A percentile compares a stretch with the other conserved stretches of the same genome.
Conservation (phyloP, 2,329 filamentous ascomycete species). For the Pestalotiopsis sp. region DNA sequence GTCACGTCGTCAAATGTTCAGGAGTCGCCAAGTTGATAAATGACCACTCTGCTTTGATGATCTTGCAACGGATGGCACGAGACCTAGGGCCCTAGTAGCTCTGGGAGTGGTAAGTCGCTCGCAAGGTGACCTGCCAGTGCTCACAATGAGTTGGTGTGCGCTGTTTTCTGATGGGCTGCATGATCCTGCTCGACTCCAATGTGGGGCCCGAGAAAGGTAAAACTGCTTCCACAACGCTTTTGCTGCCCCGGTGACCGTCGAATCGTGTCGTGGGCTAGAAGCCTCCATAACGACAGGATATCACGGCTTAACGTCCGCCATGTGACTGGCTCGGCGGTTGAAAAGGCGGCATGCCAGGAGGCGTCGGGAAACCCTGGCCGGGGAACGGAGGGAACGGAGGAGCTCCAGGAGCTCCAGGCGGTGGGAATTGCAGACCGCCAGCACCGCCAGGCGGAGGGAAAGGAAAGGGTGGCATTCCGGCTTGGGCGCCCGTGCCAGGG, state of each 20-base stretch:
- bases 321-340: constrained; percentile 29
- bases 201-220: background rate
- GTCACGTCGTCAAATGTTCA: background rate
- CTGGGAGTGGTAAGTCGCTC: background rate
- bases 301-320: constrained; percentile 32
- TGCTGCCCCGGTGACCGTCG: background rate
- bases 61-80: background rate
- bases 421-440: constrained; percentile 28
- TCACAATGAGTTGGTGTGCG: background rate
- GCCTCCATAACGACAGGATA: background rate
- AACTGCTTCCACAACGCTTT: background rate
- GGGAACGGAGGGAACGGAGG: constrained; percentile 53
- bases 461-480: constrained; percentile 28
- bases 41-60: background rate
- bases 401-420: constrained; percentile 41
- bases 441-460: constrained; percentile 16
- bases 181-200: background rate
- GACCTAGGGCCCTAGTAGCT: background rate
- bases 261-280: background rate
- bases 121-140: background rate
- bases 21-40: background rate
- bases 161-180: background rate
- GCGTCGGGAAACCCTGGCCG: constrained; percentile 43
- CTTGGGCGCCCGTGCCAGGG: constrained; percentile 27
- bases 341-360: constrained; percentile 37